A percentile compares a stretch with the other conserved stretches of the same genome.
These are phyloP conservation scores for Suhomyces tanzawaensis DNA, from an alignment of 805 yeast genomes.

Conservation along the genomic window DNA sequence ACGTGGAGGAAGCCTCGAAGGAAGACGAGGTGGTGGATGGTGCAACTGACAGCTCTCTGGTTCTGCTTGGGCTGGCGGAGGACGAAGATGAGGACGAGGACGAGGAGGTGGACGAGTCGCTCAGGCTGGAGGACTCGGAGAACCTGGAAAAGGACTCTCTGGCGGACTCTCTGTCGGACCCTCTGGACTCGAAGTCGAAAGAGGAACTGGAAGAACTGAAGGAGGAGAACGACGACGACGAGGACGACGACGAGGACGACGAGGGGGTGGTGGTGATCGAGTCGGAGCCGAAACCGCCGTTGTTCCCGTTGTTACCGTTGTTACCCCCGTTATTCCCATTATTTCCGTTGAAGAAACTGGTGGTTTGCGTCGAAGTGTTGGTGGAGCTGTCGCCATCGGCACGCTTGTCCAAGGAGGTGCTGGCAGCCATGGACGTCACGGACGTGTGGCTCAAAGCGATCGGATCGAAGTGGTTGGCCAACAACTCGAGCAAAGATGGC, in stretches of 20 bases:
- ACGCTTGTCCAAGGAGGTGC: background rate
- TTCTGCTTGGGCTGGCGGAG: background rate
- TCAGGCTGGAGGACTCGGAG: background rate
- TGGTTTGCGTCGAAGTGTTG: background rate
- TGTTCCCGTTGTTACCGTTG: too few species aligned
- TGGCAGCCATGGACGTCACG: background rate
- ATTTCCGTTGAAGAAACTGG: background rate
- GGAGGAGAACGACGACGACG: background rate
- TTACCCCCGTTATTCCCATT: too few species aligned
- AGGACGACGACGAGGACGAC: background rate
- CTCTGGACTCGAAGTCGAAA: background rate
- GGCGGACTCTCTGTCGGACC: constrained; percentile 1
- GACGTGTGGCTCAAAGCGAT: too few species aligned
- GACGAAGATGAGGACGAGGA: background rate
- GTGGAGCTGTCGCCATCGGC: background rate
- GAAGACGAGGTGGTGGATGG: constrained; percentile 2
- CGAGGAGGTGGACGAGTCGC: constrained; percentile 3
- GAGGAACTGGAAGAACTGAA: background rate
- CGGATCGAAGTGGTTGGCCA: too few species aligned
- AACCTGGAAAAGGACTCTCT: constrained; percentile 1
- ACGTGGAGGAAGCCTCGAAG: background rate
- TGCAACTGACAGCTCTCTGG: background rate
- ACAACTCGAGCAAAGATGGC: too few species aligned
- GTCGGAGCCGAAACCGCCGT: too few species aligned
- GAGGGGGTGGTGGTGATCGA: background rate